Conservation (phyloP, 805 yeast genomes). For the Metschnikowia chrysomelidarum region DNA sequence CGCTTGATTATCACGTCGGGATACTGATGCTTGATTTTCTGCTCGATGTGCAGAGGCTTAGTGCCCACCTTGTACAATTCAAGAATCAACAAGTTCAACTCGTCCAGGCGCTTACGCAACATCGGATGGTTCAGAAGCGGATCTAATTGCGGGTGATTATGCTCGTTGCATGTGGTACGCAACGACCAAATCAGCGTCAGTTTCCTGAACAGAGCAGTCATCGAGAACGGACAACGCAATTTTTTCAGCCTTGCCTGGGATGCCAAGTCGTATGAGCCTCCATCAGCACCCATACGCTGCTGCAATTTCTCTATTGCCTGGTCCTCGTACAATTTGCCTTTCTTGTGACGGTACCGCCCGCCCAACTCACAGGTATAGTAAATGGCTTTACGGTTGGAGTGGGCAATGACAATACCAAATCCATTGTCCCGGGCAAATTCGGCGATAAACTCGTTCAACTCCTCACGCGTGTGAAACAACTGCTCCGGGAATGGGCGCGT, state of each 20-base stretch:
- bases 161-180: slow-evolving; percentile 53
- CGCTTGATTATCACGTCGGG: slow-evolving; percentile 55
- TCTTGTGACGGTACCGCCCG: slow-evolving; percentile 54
- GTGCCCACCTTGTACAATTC: slow-evolving; percentile 55
- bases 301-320: slow-evolving; percentile 22
- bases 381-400: slow-evolving; percentile 56
- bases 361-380: slow-evolving; percentile 60
- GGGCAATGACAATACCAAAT: slow-evolving; percentile 59
- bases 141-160: slow-evolving; percentile 57
- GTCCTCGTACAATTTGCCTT: slow-evolving; percentile 26
- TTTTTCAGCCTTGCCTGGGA: slow-evolving; percentile 48
- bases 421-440: slow-evolving; percentile 58
- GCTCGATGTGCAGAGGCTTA: slow-evolving; percentile 53
- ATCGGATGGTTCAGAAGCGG: slow-evolving; percentile 56
- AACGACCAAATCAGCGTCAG: slow-evolving; percentile 50
- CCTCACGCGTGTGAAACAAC: slow-evolving; percentile 48
- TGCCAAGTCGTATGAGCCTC: slow-evolving; percentile 36
- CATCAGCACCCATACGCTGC: slow-evolving; percentile 26
- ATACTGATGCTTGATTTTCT: slow-evolving; percentile 48
- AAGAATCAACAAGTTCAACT: slow-evolving; percentile 49
- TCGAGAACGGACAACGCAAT: slow-evolving; percentile 56
- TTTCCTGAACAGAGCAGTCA: slow-evolving; percentile 55
- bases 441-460: slow-evolving; percentile 50
- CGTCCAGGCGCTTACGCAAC: slow-evolving; percentile 53
- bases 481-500: slow-evolving; percentile 56